phyloP scores from a whole-genome alignment of 495 filamentous ascomycete genomes.

The Penicillium silybi region DNA sequence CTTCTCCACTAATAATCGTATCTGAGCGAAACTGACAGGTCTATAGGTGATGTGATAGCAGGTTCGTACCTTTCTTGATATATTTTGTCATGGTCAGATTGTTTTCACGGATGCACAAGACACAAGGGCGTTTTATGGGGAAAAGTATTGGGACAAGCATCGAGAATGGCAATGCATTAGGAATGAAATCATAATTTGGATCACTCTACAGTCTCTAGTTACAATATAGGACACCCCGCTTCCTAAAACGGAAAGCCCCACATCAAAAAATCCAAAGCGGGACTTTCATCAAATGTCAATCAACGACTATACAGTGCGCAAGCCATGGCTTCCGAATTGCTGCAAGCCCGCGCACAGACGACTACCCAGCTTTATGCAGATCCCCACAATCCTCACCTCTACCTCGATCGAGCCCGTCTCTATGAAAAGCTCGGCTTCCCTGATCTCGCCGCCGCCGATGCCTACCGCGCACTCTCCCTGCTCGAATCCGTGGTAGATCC shows the following conservation, averaged over 20 bases:
- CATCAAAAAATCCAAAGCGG: not conserved
- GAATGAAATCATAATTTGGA: not conserved
- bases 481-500: constrained; percentile 72
- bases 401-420: constrained; percentile 65
- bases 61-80: not conserved
- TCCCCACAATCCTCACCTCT: constrained; percentile 76
- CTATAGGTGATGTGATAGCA: constrained; percentile 23
- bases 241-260: constrained; percentile 1
- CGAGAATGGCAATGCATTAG: constrained; percentile 1
- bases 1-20: not conserved
- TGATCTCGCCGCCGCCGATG: constrained; percentile 85
- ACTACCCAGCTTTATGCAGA: constrained; percentile 37
- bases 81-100: constrained; percentile 1
- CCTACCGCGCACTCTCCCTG: constrained; percentile 82
- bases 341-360: constrained; percentile 22
- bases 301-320: not conserved
- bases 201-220: not conserved
- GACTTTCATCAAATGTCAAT: not conserved
- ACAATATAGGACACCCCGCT: not conserved
- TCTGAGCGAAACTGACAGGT: not conserved
- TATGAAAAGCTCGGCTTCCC: constrained; percentile 78
- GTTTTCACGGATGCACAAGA: not conserved
- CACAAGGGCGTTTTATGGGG: not conserved
- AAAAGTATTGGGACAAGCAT: not conserved
- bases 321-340: constrained; percentile 9